Conservation (phyloP, 371 early-diverging fungal species). For the Apophysomyces sp. region DNA sequence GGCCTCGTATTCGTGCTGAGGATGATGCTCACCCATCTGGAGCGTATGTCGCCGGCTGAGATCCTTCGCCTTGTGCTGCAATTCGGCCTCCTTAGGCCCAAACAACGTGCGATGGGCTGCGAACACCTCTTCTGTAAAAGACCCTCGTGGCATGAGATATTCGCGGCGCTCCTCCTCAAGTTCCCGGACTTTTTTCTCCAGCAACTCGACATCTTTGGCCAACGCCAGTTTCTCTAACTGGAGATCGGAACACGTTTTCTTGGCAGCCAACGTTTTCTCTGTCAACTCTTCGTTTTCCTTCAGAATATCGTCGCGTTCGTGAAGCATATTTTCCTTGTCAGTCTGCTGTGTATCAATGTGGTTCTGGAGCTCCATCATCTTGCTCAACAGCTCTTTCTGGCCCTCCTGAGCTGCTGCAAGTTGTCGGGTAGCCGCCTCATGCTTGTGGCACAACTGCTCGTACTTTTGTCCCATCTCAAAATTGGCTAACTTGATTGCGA, state of each 20-base stretch:
- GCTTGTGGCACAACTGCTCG: slow-evolving; percentile 37
- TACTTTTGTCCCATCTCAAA: slow-evolving; percentile 46
- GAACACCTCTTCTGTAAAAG: slow-evolving; percentile 46
- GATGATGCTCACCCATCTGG: slow-evolving; percentile 2
- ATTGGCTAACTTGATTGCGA: slow-evolving; percentile 31
- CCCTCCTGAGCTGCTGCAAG: slow-evolving; percentile 23
- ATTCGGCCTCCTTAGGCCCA: slow-evolving; percentile 10
- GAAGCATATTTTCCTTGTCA: slow-evolving; percentile 33
- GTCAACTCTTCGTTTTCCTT: slow-evolving; percentile 23
- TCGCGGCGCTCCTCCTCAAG: slow-evolving; percentile 44
- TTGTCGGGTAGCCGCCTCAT: slow-evolving; percentile 25
- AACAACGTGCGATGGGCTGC: slow-evolving; percentile 42
- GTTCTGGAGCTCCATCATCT: slow-evolving; percentile 28
- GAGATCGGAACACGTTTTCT: slow-evolving; percentile 35
- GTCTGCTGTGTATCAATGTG: slow-evolving; percentile 18
- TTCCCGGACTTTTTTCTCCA: slow-evolving; percentile 22
- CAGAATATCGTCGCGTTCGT: slow-evolving; percentile 22
- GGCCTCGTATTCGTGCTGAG: slow-evolving; percentile 25
- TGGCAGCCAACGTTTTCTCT: slow-evolving; percentile 27
- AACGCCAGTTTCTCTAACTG: slow-evolving; percentile 39
- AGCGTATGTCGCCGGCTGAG: slow-evolving; percentile 9
- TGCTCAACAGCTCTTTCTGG: slow-evolving; percentile 24
- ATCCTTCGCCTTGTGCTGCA: slow-evolving; percentile 2
- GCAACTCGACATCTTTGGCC: slow-evolving; percentile 22
- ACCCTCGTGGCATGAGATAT: slow-evolving; percentile 43